phyloP scores from a whole-genome alignment of 2,329 filamentous ascomycete genomes.

The Calonectria multiphialidica region DNA sequence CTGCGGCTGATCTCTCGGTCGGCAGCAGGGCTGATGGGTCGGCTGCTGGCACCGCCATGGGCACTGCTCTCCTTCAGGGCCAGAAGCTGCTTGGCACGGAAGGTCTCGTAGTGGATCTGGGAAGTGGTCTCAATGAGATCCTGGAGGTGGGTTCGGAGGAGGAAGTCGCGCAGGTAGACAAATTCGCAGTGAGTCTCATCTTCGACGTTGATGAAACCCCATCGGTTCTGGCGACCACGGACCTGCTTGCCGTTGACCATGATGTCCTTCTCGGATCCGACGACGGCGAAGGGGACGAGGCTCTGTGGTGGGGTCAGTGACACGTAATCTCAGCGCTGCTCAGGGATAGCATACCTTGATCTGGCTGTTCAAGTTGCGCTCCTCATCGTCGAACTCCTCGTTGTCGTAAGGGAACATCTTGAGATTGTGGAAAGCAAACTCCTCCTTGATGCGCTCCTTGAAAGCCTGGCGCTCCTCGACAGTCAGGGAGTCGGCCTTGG shows the following conservation, averaged over 20 bases:
- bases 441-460: slow-evolving; percentile 99
- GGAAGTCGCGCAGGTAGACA: slow-evolving; percentile 97
- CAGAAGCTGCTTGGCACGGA: slow-evolving; percentile 98
- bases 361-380: slow-evolving; percentile 90
- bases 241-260: slow-evolving; percentile 98
- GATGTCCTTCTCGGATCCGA: slow-evolving; percentile 98
- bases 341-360: slow-evolving; percentile 81
- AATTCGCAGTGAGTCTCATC: slow-evolving; percentile 99
- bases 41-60: slow-evolving; percentile 79
- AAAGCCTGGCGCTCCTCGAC: slow-evolving; percentile 95
- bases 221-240: slow-evolving; percentile 97
- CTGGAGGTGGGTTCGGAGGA: slow-evolving; percentile 97
- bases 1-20: slow-evolving; percentile 96
- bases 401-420: slow-evolving; percentile 99
- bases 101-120: slow-evolving; percentile 99
- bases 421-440: slow-evolving; percentile 99
- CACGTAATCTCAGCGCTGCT: neutral
- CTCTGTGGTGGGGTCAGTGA: slow-evolving; percentile 67
- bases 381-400: slow-evolving; percentile 97
- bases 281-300: slow-evolving; percentile 96
- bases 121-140: slow-evolving; percentile 99
- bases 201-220: slow-evolving; percentile 99
- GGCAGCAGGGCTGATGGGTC: slow-evolving; percentile 94
- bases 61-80: slow-evolving; percentile 98
- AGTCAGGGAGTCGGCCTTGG: slow-evolving; percentile 96